These are phyloP conservation scores for Aspergillus unguis DNA, from an alignment of 2,329 filamentous ascomycete species.

Conservation along the genomic window DNA sequence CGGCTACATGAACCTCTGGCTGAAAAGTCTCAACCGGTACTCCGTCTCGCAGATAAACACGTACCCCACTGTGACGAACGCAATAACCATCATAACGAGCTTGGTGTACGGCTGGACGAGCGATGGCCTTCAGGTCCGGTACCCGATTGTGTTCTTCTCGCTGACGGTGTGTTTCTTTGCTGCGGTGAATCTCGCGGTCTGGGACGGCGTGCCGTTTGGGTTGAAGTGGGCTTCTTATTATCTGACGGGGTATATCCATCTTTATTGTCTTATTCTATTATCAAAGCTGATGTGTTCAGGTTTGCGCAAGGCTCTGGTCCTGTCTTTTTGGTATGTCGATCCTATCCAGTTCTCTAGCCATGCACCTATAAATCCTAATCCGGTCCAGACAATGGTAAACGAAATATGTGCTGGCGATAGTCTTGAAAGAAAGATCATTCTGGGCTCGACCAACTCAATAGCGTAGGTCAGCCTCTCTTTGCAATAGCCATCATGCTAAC, in stretches of 20 bases:
- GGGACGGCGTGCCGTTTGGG: constrained; percentile 1
- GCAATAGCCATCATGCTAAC: neutral
- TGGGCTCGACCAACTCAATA: neutral
- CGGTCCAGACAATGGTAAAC: constrained; percentile 1
- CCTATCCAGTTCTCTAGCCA: neutral
- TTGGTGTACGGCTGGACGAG: constrained; percentile 3
- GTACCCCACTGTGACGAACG: neutral
- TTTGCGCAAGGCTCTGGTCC: constrained; percentile 4
- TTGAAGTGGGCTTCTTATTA: constrained; percentile 4
- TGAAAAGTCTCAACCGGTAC: neutral
- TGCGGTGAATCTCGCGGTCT: constrained; percentile 3
- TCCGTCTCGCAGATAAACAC: constrained; percentile 1
- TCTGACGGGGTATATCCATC: neutral
- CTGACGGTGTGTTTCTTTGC: constrained; percentile 6
- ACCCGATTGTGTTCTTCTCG: neutral
- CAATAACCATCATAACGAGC: neutral
- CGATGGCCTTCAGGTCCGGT: neutral
- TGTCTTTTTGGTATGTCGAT: neutral
- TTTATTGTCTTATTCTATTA: neutral
- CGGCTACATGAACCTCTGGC: constrained; percentile 2
- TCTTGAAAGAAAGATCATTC: neutral
- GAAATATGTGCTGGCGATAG: constrained; percentile 1
- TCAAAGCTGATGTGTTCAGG: neutral
- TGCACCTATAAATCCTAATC: neutral
- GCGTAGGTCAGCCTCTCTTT: neutral